Evolutionary conservation across 768 basidiomycete genomes (phyloP), one percentile per base, ranked within the genome.

Genomic region (Mycena albidolilacea): DNA sequence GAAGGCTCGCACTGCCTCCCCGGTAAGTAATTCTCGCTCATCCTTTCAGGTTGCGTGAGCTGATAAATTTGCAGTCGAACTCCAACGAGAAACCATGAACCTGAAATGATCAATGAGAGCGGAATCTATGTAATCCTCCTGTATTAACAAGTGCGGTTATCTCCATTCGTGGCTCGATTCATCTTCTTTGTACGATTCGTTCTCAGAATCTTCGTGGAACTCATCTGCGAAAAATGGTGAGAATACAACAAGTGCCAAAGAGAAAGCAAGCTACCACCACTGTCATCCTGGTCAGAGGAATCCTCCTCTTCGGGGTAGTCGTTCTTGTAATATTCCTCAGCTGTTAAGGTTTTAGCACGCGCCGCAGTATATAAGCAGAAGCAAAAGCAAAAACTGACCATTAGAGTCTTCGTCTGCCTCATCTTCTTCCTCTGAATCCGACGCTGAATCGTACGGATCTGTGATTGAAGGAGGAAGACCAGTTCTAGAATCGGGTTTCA

Each of bases 351-450:
- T 50, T 72, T 60, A 69, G 39, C 57, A 3, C 30, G 52, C 19
- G 21, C 44, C 55, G 17, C 60, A n/a, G 38, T 11, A 21, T 1
- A 54, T 23, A 21, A 72, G 57, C 44, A 38, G 11, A 46, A 58
- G 5, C 5, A 10, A 14, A 14, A 50, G 12, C 50, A n/a, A 23
- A 12, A 79, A 82, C 48, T 52, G 57, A 93, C 94, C 93, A 81
- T 95, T 95, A 0, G 94, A 95, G 76, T 95, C 95, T 75, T 95
- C 95, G 71, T 95, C 93, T 4, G 89, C 94, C 74, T 93, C 92
- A 69, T 93, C 94, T 73, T 90, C 91, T 75, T 86, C 86, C 75
- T 92, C 91, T 0, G 89, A 90, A 50, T 91, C 92, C 23, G 91
- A 91, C 11, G 87, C 84, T 17, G 91, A 90, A 57, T 91, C 90